phyloP scores from a whole-genome alignment of 768 basidiomycete genomes.

The Mycena vulgaris region DNA sequence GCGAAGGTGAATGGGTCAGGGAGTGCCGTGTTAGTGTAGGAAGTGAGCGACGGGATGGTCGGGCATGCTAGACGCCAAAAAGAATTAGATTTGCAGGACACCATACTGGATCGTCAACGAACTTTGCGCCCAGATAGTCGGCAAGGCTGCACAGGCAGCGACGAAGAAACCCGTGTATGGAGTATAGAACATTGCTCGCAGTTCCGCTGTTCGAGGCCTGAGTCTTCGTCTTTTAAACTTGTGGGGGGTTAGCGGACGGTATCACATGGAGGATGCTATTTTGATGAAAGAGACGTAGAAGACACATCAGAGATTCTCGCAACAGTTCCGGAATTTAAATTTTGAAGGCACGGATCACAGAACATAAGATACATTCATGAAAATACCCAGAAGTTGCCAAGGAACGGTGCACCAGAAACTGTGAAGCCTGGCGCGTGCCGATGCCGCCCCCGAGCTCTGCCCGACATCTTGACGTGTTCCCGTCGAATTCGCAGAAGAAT shows the following conservation, averaged over 20 bases:
- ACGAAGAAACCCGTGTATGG: constrained; percentile 4
- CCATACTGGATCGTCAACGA: neutral
- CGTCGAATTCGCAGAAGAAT: too few relatives aligned
- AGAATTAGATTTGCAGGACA: neutral
- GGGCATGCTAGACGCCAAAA: constrained; percentile 23
- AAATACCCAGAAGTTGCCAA: neutral
- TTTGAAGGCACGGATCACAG: too few relatives aligned
- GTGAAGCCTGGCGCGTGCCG: too few relatives aligned
- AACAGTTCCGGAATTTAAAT: too few relatives aligned
- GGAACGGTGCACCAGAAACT: neutral
- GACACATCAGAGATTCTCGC: too few relatives aligned
- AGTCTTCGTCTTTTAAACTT: constrained; percentile 1
- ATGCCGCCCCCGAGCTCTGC: constrained; percentile 1
- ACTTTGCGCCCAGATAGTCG: constrained; percentile 15
- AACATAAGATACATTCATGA: too few relatives aligned
- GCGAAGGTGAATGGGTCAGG: constrained; percentile 59
- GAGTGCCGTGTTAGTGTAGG: constrained; percentile 41
- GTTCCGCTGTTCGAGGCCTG: neutral
- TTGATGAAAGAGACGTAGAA: too few relatives aligned
- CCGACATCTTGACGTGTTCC: neutral
- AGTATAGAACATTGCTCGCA: neutral
- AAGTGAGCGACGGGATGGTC: constrained; percentile 25
- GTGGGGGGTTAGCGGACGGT: constrained; percentile 1
- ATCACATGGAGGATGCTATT: too few relatives aligned
- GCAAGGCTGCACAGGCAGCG: constrained; percentile 7